Conservation (phyloP, 2,329 filamentous ascomycete genomes). For the Diaporthe destruens region DNA sequence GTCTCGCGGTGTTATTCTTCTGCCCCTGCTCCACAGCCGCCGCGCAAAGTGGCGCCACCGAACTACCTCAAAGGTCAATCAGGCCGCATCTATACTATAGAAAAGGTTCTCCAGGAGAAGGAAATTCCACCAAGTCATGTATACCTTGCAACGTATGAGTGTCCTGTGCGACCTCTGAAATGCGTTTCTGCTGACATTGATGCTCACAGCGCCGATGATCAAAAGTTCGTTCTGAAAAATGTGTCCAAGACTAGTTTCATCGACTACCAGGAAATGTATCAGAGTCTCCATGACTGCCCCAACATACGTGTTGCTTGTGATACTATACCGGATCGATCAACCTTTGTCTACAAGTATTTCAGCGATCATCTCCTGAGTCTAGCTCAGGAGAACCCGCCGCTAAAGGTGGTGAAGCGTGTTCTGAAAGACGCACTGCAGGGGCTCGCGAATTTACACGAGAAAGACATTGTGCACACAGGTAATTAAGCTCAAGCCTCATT, state of each 20-base stretch:
- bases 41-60: constrained; percentile 3
- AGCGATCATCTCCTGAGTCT: constrained; percentile 16
- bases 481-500: background rate
- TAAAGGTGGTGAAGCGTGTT: constrained; percentile 1
- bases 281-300: constrained; percentile 17
- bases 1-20: constrained; percentile 24
- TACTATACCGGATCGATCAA: constrained; percentile 29
- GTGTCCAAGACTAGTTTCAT: constrained; percentile 28
- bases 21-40: constrained; percentile 14
- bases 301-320: constrained; percentile 30
- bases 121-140: constrained; percentile 27
- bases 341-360: constrained; percentile 24
- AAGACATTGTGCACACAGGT: constrained; percentile 22
- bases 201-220: constrained; percentile 24
- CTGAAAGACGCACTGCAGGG: constrained; percentile 2
- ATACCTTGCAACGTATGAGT: constrained; percentile 24
- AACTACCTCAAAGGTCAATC: background rate
- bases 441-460: constrained; percentile 18
- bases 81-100: constrained; percentile 23
- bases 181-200: constrained; percentile 19
- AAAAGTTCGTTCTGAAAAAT: constrained; percentile 20
- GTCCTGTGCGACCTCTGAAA: constrained; percentile 1
- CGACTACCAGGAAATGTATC: constrained; percentile 21
- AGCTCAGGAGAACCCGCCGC: constrained; percentile 4
- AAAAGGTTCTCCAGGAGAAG: constrained; percentile 25